Percentiles rank a stretch among this genome's conserved stretches.
These are phyloP conservation scores for Triadica sebifera DNA, from an alignment of 345 rosid genomes.

Conservation along the genomic window DNA sequence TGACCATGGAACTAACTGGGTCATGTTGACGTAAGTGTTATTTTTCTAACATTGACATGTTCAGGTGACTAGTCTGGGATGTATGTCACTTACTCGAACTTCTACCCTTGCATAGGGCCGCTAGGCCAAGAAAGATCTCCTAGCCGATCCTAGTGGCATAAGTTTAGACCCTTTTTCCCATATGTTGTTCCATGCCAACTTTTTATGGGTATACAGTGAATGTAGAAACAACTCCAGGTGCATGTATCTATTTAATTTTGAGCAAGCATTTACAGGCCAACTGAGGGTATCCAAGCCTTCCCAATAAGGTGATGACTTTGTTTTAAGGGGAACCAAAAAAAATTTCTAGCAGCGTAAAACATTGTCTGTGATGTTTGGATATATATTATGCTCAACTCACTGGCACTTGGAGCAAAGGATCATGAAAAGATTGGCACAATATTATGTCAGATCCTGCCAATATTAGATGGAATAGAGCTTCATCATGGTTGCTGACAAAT, in stretches of 20 bases:
- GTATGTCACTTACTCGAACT: too few species aligned
- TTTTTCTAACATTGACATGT: too few species aligned
- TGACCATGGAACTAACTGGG: too few species aligned
- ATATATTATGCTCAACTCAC: conserved; percentile 36
- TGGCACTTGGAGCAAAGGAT: conserved; percentile 60
- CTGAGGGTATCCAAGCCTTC: neutral
- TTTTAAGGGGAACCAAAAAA: neutral
- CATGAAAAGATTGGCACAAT: conserved; percentile 49
- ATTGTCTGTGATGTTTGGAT: neutral
- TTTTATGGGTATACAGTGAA: too few species aligned
- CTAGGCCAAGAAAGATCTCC: too few species aligned
- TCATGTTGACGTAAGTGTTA: too few species aligned
- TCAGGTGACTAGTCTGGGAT: too few species aligned
- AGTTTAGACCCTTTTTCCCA: too few species aligned
- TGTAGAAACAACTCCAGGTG: too few species aligned
- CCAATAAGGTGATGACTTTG: neutral
- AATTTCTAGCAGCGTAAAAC: neutral
- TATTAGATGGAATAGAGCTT: conserved; percentile 50
- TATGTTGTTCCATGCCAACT: too few species aligned
- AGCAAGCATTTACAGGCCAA: neutral
- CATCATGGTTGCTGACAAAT: conserved; percentile 41
- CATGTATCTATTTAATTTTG: neutral
- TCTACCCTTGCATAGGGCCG: too few species aligned
- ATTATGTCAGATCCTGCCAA: conserved; percentile 67
- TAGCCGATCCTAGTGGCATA: too few species aligned